Evolutionary conservation across 2,329 filamentous ascomycete genomes (phyloP).

Genomic region (Colletotrichum magnum): DNA sequence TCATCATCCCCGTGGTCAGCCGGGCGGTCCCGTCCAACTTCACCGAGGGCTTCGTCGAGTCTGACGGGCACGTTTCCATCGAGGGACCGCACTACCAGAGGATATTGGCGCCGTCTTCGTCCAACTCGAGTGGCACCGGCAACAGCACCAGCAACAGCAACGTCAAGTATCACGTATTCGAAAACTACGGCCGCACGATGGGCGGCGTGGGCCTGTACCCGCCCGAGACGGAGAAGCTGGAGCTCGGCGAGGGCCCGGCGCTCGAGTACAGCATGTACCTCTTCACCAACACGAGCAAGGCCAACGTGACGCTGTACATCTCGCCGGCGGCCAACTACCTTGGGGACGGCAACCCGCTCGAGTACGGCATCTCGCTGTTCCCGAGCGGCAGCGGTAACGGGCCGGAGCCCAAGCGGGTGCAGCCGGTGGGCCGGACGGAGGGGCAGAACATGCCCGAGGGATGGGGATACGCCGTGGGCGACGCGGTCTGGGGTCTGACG

Average conservation of each 20-base stretch:
- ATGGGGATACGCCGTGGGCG: constrained; percentile 60
- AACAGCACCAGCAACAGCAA: constrained; percentile 20
- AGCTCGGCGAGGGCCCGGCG: constrained; percentile 63
- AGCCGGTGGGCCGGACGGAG: constrained; percentile 58
- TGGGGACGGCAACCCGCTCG: constrained; percentile 62
- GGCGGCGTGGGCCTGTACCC: constrained; percentile 72
- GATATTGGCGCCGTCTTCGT: constrained; percentile 49
- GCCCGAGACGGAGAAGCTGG: constrained; percentile 63
- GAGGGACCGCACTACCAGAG: constrained; percentile 67
- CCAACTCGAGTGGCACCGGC: constrained; percentile 39
- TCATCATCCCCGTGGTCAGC: constrained; percentile 70
- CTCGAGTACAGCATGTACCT: constrained; percentile 75
- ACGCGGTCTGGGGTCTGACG: constrained; percentile 61
- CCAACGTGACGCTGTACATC: constrained; percentile 63
- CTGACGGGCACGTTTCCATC: constrained; percentile 69
- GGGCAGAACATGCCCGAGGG: constrained; percentile 57
- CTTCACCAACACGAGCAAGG: constrained; percentile 65
- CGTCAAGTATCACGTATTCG: constrained; percentile 64
- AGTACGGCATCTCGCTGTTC: constrained; percentile 65
- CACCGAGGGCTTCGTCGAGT: constrained; percentile 72
- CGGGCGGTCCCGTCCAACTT: constrained; percentile 65
- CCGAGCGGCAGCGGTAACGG: constrained; percentile 49
- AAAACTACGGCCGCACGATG: constrained; percentile 69
- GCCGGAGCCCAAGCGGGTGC: constrained; percentile 52
- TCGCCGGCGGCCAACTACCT: constrained; percentile 68